Evolutionary conservation across 129 eudicot genomes (phyloP), one percentile per base, ranked within the genome.

Genomic region (Mikania micrantha): DNA sequence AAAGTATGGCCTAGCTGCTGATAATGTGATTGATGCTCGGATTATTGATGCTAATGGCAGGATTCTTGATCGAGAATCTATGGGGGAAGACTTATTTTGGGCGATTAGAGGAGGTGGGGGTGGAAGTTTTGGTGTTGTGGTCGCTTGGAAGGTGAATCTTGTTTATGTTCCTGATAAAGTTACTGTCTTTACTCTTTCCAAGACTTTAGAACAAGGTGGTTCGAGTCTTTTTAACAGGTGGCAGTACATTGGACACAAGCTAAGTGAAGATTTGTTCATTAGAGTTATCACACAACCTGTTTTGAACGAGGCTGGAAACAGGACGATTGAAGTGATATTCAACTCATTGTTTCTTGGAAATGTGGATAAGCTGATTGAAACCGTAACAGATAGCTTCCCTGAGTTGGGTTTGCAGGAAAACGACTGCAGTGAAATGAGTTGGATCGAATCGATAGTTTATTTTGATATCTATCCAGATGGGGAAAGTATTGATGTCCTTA

Each of bases 351-450:
- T 60, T 50, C 70, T 76, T 11, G 80, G 80, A 34, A 19, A 22
- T 9, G 25, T 49, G 0, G 64, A 76, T 4, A n/a, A 19, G 0
- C 71, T 76, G 47, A 45, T 76, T 11, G 17, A 42, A 47, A 20
- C 66, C 7, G 36, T 60, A 36, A 38, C 58, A 22, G 39, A 25
- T 24, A 49, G 69, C 44, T 76, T 76, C 4, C 80, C 80, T 10
- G 80, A 75, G 31, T n/a, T 75, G 29, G 64, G 69, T 5, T 60
- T 75, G 44, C 21, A 32, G 8, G 65, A 32, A 47, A 40, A 67
- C 17, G 63, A 76, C 12, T 76, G 70, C 2, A 60, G 7, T 0
- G 80, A 69, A 60, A 29, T 69, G 45, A 76, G 75, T 49, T 76
- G 75, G 75, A 50, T 76, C 7, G 63, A 69, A 19, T 68, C 80